Conservation (phyloP, 306 rosid species). For the Arachis hypogaea region DNA sequence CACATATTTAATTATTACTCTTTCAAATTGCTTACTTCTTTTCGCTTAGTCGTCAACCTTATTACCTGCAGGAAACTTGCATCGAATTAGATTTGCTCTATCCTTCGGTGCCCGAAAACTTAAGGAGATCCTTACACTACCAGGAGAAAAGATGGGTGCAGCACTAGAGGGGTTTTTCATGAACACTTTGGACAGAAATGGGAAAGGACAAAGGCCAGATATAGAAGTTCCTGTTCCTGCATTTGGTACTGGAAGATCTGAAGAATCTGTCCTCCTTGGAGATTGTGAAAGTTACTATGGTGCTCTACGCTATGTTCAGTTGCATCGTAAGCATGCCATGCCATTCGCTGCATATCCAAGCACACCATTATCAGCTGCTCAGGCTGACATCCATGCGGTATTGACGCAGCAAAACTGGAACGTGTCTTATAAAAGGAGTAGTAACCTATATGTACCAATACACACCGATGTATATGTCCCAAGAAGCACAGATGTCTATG, state of each 20-base stretch:
- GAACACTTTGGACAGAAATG: constrained; percentile 63
- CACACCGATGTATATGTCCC: constrained; percentile 37
- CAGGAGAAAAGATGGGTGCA: constrained; percentile 54
- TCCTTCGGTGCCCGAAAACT: constrained; percentile 52
- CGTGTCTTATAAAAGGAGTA: constrained; percentile 33
- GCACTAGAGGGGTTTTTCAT: constrained; percentile 57
- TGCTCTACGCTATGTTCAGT: constrained; percentile 42
- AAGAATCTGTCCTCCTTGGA: constrained; percentile 52
- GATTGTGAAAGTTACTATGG: constrained; percentile 49
- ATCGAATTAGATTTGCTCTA: constrained; percentile 59
- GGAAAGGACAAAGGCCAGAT: constrained; percentile 75
- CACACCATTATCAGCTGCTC: constrained; percentile 42
- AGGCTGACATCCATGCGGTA: constrained; percentile 38
- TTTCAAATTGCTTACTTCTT: constrained; percentile 1
- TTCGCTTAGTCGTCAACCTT: constrained; percentile 27
- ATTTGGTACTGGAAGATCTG: constrained; percentile 69
- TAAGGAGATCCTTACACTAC: constrained; percentile 47
- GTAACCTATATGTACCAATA: constrained; percentile 31
- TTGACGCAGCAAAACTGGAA: constrained; percentile 41
- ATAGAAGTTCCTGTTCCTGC: constrained; percentile 61
- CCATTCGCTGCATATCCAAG: constrained; percentile 27
- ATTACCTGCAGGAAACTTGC: constrained; percentile 55
- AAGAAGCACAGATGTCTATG: constrained; percentile 20
- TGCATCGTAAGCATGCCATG: constrained; percentile 19
- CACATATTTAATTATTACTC: neutral